Conservation (phyloP, 148 eudicot species). For the Chenopodium berlandieri region DNA sequence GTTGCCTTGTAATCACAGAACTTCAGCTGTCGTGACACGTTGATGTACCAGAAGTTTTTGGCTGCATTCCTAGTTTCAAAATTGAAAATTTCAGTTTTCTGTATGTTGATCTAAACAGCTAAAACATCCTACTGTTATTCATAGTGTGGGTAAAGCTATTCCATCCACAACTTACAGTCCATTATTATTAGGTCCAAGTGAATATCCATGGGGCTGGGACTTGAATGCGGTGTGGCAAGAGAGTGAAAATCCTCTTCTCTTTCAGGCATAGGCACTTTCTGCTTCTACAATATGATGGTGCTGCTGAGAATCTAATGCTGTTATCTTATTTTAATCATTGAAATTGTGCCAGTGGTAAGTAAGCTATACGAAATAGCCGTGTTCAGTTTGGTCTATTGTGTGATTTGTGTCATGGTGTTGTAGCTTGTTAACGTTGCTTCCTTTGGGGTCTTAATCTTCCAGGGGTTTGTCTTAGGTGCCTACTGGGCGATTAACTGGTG, state of each 20-base stretch:
- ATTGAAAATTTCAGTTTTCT: not conserved
- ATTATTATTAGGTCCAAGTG: not conserved
- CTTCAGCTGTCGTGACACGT: too few species aligned
- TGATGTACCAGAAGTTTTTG: not conserved
- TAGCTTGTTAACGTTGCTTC: not conserved
- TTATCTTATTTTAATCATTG: constrained; percentile 38
- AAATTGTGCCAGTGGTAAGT: too few species aligned
- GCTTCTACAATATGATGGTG: constrained; percentile 95
- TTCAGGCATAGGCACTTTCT: too few species aligned
- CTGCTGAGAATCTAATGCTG: constrained; percentile 38
- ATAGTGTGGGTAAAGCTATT: not conserved
- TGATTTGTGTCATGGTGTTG: not conserved
- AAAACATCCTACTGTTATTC: not conserved
- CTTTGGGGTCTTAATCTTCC: constrained; percentile 14
- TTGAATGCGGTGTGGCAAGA: not conserved
- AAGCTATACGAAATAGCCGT: not conserved
- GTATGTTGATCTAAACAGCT: not conserved
- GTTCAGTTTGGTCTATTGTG: not conserved
- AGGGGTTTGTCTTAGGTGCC: constrained; percentile 86
- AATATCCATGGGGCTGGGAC: not conserved
- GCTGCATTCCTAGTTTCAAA: too few species aligned
- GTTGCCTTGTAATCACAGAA: too few species aligned
- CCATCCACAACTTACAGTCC: not conserved
- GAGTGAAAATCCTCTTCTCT: too few species aligned
- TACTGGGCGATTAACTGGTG: constrained; percentile 73